Evolutionary conservation across 177 flowering plant genomes (phyloP).

Genomic region (Vitis hybrid): DNA sequence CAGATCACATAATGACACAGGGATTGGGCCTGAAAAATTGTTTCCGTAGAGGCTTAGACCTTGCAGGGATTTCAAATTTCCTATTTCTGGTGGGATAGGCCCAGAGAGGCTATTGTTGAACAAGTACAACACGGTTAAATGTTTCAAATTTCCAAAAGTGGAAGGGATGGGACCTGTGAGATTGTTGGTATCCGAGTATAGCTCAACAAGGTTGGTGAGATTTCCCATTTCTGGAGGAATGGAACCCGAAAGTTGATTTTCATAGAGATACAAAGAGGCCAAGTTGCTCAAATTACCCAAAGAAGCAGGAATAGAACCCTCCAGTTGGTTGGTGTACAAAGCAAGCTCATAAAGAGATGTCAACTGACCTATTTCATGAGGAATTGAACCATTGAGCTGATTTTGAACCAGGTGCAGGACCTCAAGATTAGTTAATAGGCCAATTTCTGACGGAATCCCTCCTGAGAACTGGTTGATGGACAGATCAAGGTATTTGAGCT

Average conservation of each 20-base stretch:
- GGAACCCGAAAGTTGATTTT: not conserved
- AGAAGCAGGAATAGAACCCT: not conserved
- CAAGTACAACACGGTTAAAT: too few species aligned
- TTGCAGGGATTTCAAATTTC: too few species aligned
- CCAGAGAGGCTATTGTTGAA: too few species aligned
- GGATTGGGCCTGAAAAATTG: not conserved
- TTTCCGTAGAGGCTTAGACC: not conserved
- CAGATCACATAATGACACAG: not conserved
- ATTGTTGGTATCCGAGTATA: too few species aligned
- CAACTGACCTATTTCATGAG: not conserved
- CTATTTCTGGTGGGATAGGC: too few species aligned
- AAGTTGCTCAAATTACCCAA: not conserved
- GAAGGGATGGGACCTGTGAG: too few species aligned
- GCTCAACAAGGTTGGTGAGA: too few species aligned
- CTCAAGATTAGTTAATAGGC: not conserved
- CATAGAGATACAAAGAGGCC: too few species aligned
- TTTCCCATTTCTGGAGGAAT: not conserved
- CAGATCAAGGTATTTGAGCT: constrained; percentile 8
- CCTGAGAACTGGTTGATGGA: not conserved
- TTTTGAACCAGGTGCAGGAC: not conserved
- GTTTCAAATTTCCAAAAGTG: too few species aligned
- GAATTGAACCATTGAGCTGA: not conserved
- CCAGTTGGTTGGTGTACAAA: not conserved
- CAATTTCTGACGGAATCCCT: not conserved
- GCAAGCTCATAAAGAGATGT: not conserved